phyloP scores from a whole-genome alignment of 116 monocot genomes.

The Iris pallida region DNA sequence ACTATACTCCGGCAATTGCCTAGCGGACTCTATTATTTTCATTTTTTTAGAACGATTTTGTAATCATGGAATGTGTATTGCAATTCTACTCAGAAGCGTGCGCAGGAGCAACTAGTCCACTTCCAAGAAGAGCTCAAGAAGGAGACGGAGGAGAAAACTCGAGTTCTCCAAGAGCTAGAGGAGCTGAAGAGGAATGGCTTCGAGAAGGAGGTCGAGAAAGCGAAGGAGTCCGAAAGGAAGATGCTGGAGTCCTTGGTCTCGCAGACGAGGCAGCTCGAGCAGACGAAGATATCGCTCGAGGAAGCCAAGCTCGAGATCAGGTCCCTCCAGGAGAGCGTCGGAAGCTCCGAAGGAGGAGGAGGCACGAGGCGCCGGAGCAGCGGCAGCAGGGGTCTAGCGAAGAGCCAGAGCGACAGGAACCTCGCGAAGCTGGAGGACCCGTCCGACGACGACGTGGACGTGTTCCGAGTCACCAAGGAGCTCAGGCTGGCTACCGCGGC shows the following conservation, averaged over 20 bases:
- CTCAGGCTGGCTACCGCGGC: slow-evolving; percentile 54
- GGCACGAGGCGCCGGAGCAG: background rate
- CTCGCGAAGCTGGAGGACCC: background rate
- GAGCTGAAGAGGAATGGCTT: slow-evolving; percentile 28
- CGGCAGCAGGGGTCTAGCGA: slow-evolving; percentile 15
- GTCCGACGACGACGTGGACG: slow-evolving; percentile 23
- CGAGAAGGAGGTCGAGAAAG: slow-evolving; percentile 45
- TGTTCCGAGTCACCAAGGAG: slow-evolving; percentile 39
- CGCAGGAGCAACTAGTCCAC: slow-evolving; percentile 25
- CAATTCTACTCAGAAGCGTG: background rate
- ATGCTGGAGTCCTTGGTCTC: slow-evolving; percentile 71
- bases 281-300: slow-evolving; percentile 77
- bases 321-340: slow-evolving; percentile 25
- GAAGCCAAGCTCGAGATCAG: slow-evolving; percentile 78
- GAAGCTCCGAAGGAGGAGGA: too few species aligned
- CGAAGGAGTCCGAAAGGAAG: slow-evolving; percentile 66
- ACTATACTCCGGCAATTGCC: too few species aligned
- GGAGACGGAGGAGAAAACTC: slow-evolving; percentile 27
- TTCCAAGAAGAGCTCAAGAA: slow-evolving; percentile 49
- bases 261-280: slow-evolving; percentile 81
- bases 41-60: background rate
- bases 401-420: background rate
- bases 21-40: background rate
- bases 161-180: slow-evolving; percentile 31
- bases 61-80: background rate